These are phyloP conservation scores for Cornus suecica DNA, from an alignment of 148 eudicot genomes.

Conservation along the genomic window DNA sequence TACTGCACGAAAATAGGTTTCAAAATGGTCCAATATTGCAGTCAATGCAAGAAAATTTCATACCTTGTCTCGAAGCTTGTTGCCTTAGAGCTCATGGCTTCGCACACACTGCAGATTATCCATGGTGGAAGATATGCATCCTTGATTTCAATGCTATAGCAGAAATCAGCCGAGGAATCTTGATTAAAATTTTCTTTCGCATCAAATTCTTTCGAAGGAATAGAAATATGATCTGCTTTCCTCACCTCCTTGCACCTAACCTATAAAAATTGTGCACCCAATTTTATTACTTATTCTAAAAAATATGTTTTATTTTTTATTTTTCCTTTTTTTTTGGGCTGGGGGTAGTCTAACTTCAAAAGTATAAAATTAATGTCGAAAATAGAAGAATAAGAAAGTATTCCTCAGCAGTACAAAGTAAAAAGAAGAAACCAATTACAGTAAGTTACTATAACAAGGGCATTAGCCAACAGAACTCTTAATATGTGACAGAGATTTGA, in stretches of 20 bases:
- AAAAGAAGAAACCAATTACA: neutral
- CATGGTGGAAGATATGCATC: conserved; percentile 88
- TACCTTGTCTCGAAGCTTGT: conserved; percentile 78
- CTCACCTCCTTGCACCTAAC: conserved; percentile 80
- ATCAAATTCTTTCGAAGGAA: conserved; percentile 29
- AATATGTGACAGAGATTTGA: neutral
- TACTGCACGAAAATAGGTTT: neutral
- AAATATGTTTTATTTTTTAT: neutral
- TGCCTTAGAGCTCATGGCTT: conserved; percentile 52
- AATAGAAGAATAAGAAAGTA: neutral
- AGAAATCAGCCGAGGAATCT: conserved; percentile 44
- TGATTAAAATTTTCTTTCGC: conserved; percentile 35
- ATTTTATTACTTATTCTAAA: neutral
- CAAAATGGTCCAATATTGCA: neutral
- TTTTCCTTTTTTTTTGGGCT: too few relatives aligned
- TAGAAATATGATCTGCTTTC: conserved; percentile 39
- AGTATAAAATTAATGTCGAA: neutral
- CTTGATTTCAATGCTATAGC: conserved; percentile 75
- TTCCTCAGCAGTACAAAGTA: neutral
- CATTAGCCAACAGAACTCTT: neutral
- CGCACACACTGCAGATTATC: conserved; percentile 54
- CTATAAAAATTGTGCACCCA: conserved; percentile 31
- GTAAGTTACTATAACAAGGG: too few relatives aligned
- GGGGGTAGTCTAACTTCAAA: neutral
- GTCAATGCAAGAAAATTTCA: conserved; percentile 1